These are phyloP conservation scores for Talaromyces sp. DNA, from an alignment of 2,329 filamentous ascomycete species.

Conservation along the genomic window DNA sequence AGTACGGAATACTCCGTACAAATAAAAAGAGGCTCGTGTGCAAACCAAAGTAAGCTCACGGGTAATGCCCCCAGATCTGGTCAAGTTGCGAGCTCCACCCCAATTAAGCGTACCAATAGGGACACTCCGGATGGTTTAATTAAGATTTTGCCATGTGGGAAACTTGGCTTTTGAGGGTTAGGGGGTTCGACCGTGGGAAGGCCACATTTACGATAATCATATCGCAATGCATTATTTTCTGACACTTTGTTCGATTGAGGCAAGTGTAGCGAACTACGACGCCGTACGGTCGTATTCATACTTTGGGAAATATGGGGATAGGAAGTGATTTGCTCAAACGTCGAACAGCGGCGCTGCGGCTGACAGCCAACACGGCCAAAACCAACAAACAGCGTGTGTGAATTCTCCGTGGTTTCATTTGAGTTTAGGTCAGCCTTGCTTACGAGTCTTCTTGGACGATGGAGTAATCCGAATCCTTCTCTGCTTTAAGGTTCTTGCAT, in stretches of 20 bases:
- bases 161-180: neutral
- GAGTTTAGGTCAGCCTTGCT: neutral
- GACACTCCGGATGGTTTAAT: neutral
- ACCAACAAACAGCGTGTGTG: neutral
- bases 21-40: neutral
- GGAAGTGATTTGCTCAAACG: neutral
- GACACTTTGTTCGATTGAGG: neutral
- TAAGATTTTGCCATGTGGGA: conserved; percentile 14
- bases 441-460: neutral
- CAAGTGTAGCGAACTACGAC: neutral
- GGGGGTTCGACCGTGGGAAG: neutral
- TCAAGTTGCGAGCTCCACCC: neutral
- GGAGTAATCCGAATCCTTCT: neutral
- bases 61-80: neutral
- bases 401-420: neutral
- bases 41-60: neutral
- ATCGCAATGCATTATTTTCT: neutral
- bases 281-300: neutral
- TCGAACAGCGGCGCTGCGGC: neutral
- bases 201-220: neutral
- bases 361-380: neutral
- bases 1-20: neutral
- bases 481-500: neutral
- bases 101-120: conserved; percentile 14
- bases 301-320: neutral